Conservation (phyloP, 257 asterid genomes). For the Lithospermum erythrorhizon region DNA sequence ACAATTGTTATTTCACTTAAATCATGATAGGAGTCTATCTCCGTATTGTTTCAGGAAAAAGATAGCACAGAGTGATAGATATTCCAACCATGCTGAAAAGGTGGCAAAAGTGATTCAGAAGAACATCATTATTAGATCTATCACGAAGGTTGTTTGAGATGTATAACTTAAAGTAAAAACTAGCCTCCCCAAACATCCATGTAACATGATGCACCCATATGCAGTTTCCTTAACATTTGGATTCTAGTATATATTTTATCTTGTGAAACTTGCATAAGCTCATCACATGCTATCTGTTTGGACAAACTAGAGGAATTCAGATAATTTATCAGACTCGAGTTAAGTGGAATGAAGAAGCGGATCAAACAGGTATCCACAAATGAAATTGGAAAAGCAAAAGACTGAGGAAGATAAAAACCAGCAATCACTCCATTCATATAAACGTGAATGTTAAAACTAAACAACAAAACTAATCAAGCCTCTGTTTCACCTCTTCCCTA, state of each 20-base stretch:
- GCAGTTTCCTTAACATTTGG: neutral
- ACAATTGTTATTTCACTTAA: neutral
- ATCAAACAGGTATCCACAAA: neutral
- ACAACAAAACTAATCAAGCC: no score
- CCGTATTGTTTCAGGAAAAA: no score
- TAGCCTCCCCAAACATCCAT: neutral
- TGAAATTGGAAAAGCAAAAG: neutral
- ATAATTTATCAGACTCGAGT: neutral
- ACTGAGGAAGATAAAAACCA: neutral
- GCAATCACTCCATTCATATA: no score
- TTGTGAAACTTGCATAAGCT: neutral
- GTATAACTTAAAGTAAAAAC: neutral
- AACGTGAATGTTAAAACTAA: no score
- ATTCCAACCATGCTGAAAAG: no score
- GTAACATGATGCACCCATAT: neutral
- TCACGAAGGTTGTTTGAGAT: neutral
- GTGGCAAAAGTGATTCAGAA: neutral
- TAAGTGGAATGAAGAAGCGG: no score
- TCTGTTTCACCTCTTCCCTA: no score
- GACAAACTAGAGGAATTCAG: neutral
- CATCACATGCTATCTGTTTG: neutral
- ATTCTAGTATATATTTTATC: neutral
- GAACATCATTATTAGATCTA: neutral
- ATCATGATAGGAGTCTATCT: neutral
- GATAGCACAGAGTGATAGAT: no score